These are phyloP conservation scores for Proliferodiscus dingleyae DNA, from an alignment of 2,329 filamentous ascomycete genomes.

Conservation along the genomic window DNA sequence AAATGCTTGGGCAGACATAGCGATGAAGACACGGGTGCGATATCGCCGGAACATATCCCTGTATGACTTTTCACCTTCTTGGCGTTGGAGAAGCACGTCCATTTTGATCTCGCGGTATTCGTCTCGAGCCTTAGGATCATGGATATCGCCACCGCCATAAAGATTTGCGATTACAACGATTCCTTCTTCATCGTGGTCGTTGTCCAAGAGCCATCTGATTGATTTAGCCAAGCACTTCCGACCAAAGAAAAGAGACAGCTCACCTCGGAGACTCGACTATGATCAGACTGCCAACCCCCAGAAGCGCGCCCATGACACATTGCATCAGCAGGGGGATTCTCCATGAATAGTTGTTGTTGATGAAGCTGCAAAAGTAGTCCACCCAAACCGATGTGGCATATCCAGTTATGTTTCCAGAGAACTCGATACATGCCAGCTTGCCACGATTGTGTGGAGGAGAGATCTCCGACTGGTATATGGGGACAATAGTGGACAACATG, in stretches of 20 bases:
- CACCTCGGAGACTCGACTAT: conserved; percentile 96
- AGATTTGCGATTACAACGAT: conserved; percentile 98
- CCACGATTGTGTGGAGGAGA: conserved; percentile 95
- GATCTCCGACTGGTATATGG: conserved; percentile 91
- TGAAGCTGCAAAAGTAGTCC: conserved; percentile 93
- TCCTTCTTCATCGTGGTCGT: conserved; percentile 96
- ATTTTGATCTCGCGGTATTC: conserved; percentile 99
- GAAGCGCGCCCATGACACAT: conserved; percentile 84
- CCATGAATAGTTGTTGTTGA: conserved; percentile 82
- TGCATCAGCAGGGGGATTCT: conserved; percentile 86
- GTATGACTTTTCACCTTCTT: conserved; percentile 92
- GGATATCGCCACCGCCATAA: conserved; percentile 92
- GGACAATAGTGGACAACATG: conserved; percentile 85
- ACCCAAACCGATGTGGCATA: conserved; percentile 98
- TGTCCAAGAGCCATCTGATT: conserved; percentile 87
- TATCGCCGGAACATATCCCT: conserved; percentile 93
- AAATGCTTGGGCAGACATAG: conserved; percentile 95
- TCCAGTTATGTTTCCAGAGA: conserved; percentile 92
- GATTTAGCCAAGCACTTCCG: conserved; percentile 10
- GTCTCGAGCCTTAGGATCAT: conserved; percentile 85
- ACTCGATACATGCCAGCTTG: conserved; percentile 95
- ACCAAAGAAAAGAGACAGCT: conserved; percentile 2
- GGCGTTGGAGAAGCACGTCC: conserved; percentile 86
- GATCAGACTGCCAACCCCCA: conserved; percentile 80
- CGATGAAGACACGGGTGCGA: conserved; percentile 88